phyloP scores from a whole-genome alignment of 208 protist genomes.

The Trypanosoma mega region DNA sequence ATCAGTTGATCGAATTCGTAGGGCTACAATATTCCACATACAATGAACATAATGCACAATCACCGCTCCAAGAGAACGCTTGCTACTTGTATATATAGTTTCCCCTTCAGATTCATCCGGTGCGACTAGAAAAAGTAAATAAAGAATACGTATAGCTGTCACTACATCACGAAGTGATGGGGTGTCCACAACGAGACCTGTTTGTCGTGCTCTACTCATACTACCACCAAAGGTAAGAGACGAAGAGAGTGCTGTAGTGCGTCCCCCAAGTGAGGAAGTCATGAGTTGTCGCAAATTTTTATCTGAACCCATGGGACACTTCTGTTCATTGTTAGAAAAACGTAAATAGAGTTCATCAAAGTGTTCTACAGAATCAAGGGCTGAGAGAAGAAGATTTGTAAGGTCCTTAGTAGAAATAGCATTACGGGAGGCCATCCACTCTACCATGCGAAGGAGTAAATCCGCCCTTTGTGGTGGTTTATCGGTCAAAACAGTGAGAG shows the following conservation, averaged over 20 bases:
- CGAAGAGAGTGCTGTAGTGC: slow-evolving; percentile 1
- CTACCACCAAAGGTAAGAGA: background rate
- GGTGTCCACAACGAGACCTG: background rate
- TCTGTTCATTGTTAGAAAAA: background rate
- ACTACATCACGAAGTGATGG: slow-evolving; percentile 28
- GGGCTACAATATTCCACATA: slow-evolving; percentile 42
- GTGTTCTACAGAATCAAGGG: slow-evolving; percentile 31
- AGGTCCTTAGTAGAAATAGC: slow-evolving; percentile 27
- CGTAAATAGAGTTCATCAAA: slow-evolving; percentile 8
- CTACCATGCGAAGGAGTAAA: slow-evolving; percentile 37
- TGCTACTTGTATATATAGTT: slow-evolving; percentile 12
- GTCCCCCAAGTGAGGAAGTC: slow-evolving; percentile 11
- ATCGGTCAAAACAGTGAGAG: slow-evolving; percentile 36
- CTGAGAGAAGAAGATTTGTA: slow-evolving; percentile 30
- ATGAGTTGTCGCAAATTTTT: slow-evolving; percentile 14
- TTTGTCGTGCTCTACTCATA: background rate
- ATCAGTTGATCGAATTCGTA: slow-evolving; percentile 5
- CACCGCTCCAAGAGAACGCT: slow-evolving; percentile 40
- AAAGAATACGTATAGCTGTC: slow-evolving; percentile 33
- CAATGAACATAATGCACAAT: slow-evolving; percentile 71
- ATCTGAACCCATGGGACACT: background rate
- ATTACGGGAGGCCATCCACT: slow-evolving; percentile 27
- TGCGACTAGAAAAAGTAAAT: slow-evolving; percentile 37
- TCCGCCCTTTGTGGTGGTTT: slow-evolving; percentile 44
- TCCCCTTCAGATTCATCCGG: background rate